Evolutionary conservation across 768 basidiomycete genomes (phyloP).

Genomic region (Pleurotus djamor): DNA sequence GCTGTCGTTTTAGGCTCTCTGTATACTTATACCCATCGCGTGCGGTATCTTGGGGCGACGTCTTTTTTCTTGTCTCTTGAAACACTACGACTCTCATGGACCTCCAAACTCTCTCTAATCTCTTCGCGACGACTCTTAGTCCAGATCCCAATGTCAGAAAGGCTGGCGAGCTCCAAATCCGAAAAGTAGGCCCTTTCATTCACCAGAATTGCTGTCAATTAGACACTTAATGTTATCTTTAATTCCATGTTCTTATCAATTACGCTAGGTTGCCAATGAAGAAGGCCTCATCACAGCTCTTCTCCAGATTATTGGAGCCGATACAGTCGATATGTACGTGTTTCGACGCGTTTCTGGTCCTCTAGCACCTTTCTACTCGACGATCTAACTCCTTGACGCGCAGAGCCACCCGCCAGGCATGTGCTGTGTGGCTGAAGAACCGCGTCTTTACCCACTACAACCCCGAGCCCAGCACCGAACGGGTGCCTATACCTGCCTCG

Average conservation of each 20-base stretch:
- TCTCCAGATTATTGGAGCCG: slow-evolving; percentile 81
- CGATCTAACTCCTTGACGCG: background rate
- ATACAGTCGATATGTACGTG: slow-evolving; percentile 75
- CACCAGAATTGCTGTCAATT: background rate
- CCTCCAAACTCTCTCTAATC: slow-evolving; percentile 69
- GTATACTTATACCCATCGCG: slow-evolving; percentile 3
- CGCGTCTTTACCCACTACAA: slow-evolving; percentile 74
- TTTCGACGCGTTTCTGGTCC: slow-evolving; percentile 29
- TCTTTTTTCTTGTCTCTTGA: background rate
- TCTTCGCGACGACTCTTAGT: slow-evolving; percentile 79
- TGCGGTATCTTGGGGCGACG: background rate
- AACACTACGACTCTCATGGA: slow-evolving; percentile 47
- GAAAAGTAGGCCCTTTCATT: slow-evolving; percentile 52
- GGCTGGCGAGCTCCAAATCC: slow-evolving; percentile 83
- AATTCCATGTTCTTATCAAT: slow-evolving; percentile 7
- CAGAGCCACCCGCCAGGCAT: slow-evolving; percentile 82
- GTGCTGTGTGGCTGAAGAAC: slow-evolving; percentile 89
- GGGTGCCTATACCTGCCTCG: slow-evolving; percentile 54
- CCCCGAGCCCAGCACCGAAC: slow-evolving; percentile 38
- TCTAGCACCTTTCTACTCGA: slow-evolving; percentile 1
- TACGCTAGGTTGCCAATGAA: slow-evolving; percentile 63
- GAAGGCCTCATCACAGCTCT: slow-evolving; percentile 85
- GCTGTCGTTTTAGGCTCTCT: background rate
- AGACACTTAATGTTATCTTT: background rate
- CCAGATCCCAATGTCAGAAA: slow-evolving; percentile 87